These are phyloP conservation scores for Effrenium voratum DNA, from an alignment of 73 alveolate species.

Conservation along the genomic window DNA sequence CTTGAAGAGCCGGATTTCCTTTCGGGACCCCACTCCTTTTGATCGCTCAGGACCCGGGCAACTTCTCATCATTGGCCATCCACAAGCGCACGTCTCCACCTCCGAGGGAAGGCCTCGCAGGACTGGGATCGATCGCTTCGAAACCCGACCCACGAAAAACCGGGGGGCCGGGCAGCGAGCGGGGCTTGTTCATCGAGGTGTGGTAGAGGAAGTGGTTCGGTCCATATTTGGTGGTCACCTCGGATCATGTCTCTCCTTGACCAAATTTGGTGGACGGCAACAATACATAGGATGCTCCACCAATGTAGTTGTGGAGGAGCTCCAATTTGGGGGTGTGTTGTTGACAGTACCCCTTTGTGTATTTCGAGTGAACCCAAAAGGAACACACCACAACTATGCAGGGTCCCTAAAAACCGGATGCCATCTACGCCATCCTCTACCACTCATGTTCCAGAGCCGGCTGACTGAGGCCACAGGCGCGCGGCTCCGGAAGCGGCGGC, in stretches of 20 bases:
- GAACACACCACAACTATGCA: too few species aligned
- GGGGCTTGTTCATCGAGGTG: constrained; percentile 81
- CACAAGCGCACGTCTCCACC: constrained; percentile 88
- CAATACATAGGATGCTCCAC: neutral
- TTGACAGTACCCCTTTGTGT: neutral
- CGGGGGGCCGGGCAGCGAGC: constrained; percentile 33
- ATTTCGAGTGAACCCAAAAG: neutral
- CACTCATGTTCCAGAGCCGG: too few species aligned
- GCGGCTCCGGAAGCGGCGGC: constrained; percentile 66
- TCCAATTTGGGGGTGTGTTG: too few species aligned
- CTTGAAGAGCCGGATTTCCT: too few species aligned
- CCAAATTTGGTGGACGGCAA: neutral
- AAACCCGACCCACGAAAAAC: neutral
- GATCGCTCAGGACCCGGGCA: neutral
- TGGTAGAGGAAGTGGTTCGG: constrained; percentile 90
- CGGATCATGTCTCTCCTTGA: too few species aligned
- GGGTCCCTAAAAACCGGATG: too few species aligned
- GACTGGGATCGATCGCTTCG: neutral
- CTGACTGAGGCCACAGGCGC: too few species aligned
- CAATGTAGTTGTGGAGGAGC: too few species aligned
- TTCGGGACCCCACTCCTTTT: neutral
- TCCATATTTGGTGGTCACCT: constrained; percentile 66
- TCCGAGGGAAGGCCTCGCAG: constrained; percentile 6
- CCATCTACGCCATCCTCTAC: too few species aligned
- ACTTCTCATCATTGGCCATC: constrained; percentile 83